Conservation (phyloP, 2,329 filamentous ascomycete species). For the Hypoxylon sp. region DNA sequence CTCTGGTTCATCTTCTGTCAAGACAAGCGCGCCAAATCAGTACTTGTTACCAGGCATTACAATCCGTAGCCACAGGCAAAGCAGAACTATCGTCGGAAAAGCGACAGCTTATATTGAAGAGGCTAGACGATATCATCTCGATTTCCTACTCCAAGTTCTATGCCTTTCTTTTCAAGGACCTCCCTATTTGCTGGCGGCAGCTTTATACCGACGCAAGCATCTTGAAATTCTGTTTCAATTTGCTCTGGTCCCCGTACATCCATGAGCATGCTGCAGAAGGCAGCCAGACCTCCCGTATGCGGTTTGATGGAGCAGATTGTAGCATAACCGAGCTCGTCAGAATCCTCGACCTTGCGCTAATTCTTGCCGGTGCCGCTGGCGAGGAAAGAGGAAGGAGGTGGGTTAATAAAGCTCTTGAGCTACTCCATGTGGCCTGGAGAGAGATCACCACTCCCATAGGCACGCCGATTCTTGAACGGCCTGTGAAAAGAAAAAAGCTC, state of each 20-base stretch:
- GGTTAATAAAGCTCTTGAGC: constrained; percentile 64
- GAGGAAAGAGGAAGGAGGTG: constrained; percentile 61
- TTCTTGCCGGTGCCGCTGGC: constrained; percentile 76
- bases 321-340: constrained; percentile 70
- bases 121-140: constrained; percentile 68
- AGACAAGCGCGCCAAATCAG: constrained; percentile 43
- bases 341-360: constrained; percentile 79
- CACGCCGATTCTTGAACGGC: constrained; percentile 4
- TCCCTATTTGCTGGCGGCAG: constrained; percentile 76
- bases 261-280: constrained; percentile 7
- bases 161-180: constrained; percentile 73
- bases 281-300: constrained; percentile 30
- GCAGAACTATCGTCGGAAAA: constrained; percentile 12
- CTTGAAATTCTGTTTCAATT: constrained; percentile 65
- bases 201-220: constrained; percentile 79
- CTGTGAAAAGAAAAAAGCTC: constrained; percentile 42
- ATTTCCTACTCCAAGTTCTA: constrained; percentile 77
- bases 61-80: constrained; percentile 2
- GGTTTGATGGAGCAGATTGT: constrained; percentile 11
- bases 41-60: constrained; percentile 22
- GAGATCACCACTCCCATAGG: constrained; percentile 1
- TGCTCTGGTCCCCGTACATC: constrained; percentile 44
- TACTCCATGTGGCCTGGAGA: constrained; percentile 51
- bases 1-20: constrained; percentile 47
- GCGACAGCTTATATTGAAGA: constrained; percentile 52